phyloP scores from a whole-genome alignment of 2,329 filamentous ascomycete genomes.

The Cladorrhinum sp. region DNA sequence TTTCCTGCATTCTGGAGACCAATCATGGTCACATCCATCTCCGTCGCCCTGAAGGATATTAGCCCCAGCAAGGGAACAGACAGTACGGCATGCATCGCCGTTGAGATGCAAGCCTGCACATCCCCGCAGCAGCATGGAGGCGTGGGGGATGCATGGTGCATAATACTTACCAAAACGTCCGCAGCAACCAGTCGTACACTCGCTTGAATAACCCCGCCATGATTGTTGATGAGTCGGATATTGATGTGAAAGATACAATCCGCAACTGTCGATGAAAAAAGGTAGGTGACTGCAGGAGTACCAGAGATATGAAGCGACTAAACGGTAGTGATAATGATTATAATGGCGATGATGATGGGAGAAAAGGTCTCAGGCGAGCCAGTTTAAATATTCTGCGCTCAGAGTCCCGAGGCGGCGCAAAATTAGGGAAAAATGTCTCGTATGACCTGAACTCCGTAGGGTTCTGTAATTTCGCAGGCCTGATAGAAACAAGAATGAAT shows the following conservation, averaged over 20 bases:
- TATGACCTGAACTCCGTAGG: slow-evolving; percentile 32
- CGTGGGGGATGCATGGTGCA: slow-evolving; percentile 21
- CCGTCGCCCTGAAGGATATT: slow-evolving; percentile 70
- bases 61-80: slow-evolving; percentile 4
- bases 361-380: slow-evolving; percentile 27
- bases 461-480: slow-evolving; percentile 23
- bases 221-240: slow-evolving; percentile 29
- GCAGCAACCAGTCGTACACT: slow-evolving; percentile 97
- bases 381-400: slow-evolving; percentile 40
- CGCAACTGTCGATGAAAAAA: not conserved
- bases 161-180: slow-evolving; percentile 84
- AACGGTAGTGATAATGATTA: slow-evolving; percentile 4
- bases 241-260: not conserved
- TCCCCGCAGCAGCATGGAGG: slow-evolving; percentile 29
- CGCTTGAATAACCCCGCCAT: slow-evolving; percentile 92
- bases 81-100: slow-evolving; percentile 14
- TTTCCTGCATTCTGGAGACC: slow-evolving; percentile 97
- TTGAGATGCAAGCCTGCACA: slow-evolving; percentile 26
- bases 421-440: slow-evolving; percentile 43
- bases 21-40: slow-evolving; percentile 99
- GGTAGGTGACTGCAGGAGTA: not conserved
- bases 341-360: slow-evolving; percentile 14
- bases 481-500: slow-evolving; percentile 21
- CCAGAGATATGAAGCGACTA: not conserved
- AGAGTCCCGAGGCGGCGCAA: slow-evolving; percentile 25